phyloP scores from a whole-genome alignment of 495 filamentous ascomycete genomes.

The Talaromyces liani region DNA sequence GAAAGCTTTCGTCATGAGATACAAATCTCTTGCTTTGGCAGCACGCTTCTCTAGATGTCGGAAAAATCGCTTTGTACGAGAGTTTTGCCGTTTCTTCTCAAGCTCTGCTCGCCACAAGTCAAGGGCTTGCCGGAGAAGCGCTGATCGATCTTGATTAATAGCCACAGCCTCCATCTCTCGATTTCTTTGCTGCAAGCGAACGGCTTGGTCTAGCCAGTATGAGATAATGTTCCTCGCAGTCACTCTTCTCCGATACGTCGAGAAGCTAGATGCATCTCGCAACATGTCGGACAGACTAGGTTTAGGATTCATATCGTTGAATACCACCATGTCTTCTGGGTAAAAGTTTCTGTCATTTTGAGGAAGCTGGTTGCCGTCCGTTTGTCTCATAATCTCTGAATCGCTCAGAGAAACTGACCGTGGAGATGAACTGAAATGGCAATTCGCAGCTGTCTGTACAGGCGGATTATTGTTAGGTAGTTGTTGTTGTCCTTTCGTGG shows the following conservation, averaged over 20 bases:
- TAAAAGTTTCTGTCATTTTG: neutral
- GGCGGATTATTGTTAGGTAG: slow-evolving; percentile 10
- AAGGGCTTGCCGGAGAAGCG: slow-evolving; percentile 48
- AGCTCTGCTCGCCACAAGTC: slow-evolving; percentile 50
- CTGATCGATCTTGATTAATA: slow-evolving; percentile 40
- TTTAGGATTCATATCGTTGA: slow-evolving; percentile 37
- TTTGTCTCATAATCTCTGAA: slow-evolving; percentile 20
- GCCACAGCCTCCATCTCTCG: slow-evolving; percentile 44
- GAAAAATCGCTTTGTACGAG: slow-evolving; percentile 53
- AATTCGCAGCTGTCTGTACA: slow-evolving; percentile 18
- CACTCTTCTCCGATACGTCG: slow-evolving; percentile 41
- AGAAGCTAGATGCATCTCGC: slow-evolving; percentile 53
- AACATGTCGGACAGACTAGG: slow-evolving; percentile 50
- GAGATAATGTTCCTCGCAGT: slow-evolving; percentile 40
- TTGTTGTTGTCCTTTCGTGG: slow-evolving; percentile 12
- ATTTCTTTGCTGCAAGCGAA: slow-evolving; percentile 34
- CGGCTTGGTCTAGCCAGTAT: slow-evolving; percentile 47
- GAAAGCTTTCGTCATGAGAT: slow-evolving; percentile 64
- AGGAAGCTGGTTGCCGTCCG: slow-evolving; percentile 20
- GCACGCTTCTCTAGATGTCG: slow-evolving; percentile 54
- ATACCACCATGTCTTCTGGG: slow-evolving; percentile 16
- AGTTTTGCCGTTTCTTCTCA: slow-evolving; percentile 36
- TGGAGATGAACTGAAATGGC: neutral
- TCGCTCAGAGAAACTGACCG: slow-evolving; percentile 12
- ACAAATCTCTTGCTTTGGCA: slow-evolving; percentile 53